These are phyloP conservation scores for Diplocarpon rosae DNA, from an alignment of 2,329 filamentous ascomycete genomes.

Conservation along the genomic window DNA sequence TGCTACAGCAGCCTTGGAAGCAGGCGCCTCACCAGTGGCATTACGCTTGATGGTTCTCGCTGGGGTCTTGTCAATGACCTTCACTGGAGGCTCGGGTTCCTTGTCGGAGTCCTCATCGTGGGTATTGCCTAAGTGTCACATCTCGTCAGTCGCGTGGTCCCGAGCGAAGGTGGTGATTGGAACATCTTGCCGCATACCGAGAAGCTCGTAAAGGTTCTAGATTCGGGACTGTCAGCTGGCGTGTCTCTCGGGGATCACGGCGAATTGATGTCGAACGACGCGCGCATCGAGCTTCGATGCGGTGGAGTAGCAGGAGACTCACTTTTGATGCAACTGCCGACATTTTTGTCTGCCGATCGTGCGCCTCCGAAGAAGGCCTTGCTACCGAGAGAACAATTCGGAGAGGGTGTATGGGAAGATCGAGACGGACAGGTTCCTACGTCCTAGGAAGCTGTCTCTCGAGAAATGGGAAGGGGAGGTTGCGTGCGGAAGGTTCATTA, in stretches of 20 bases:
- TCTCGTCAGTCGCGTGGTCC: conserved; percentile 23
- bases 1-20: conserved; percentile 24
- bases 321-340: conserved; percentile 29
- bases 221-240: conserved; percentile 29
- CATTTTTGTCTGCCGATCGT: conserved; percentile 29
- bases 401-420: conserved; percentile 14
- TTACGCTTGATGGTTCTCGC: conserved; percentile 74
- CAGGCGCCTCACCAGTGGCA: conserved; percentile 61
- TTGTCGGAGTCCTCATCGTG: conserved; percentile 58
- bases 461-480: conserved; percentile 16
- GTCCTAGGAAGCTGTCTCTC: conserved; percentile 30
- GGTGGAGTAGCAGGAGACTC: conserved; percentile 5
- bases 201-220: conserved; percentile 95
- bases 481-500: neutral
- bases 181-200: conserved; percentile 55
- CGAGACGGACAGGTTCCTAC: conserved; percentile 29
- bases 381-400: conserved; percentile 30
- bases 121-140: conserved; percentile 38
- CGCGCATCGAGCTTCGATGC: conserved; percentile 11
- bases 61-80: conserved; percentile 77
- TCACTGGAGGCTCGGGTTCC: conserved; percentile 66
- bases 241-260: conserved; percentile 13
- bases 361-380: conserved; percentile 30
- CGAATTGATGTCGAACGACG: neutral
- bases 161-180: conserved; percentile 12